Base-by-base conservation (phyloP, 2,329 filamentous ascomycete genomes). In the Trichoderma brevicompactum region DNA sequence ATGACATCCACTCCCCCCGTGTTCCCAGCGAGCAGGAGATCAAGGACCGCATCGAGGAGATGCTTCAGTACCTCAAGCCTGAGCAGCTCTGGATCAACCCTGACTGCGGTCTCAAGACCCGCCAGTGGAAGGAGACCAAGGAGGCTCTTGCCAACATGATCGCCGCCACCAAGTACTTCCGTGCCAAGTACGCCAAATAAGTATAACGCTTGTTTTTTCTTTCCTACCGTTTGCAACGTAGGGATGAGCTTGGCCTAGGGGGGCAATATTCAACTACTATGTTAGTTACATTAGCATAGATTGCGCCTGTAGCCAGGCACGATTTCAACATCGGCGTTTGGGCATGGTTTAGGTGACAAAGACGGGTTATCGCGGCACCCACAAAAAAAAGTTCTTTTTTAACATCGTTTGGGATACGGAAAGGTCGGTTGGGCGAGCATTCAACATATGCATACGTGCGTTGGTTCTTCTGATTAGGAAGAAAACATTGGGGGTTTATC, bases 1-100 rank as follows among this genome's bases (percentile, higher is more conserved):
- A 98, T 81, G 95, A 99, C 83, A 99, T 99, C 85, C 95, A 99
- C 91, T 96, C 92, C 72, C 95, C 95, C 72, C 94, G 95, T 91
- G 88, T 99, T 68, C 95, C 95, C 77, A 91, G 89, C 79, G 92
- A 97, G 89, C 87, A 97, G 84, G 95, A 99, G 89, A 97, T 99
- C 87, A 94, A 92, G 88, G 91, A 94, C 83, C 91, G 95, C 78
- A 91, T 99, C 80, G 89, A 92, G 79, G 95, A 99, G 90, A 98
- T 98, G 95, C 89, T 99, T 72, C 86, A 91, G 82, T 94, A 92
- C 87, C 91, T 98, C 82, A 94, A 93, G 87, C 94, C 94, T 67
- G 93, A 97, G 77, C 95, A 99, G 88, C 92, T 99, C 79, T 99
- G 95, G 95, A 92, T 98, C 84, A 94, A 99, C 87, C 95, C 95